phyloP scores from a whole-genome alignment of 108 stramenopile genomes.

The Halocafeteria seosinensis region DNA sequence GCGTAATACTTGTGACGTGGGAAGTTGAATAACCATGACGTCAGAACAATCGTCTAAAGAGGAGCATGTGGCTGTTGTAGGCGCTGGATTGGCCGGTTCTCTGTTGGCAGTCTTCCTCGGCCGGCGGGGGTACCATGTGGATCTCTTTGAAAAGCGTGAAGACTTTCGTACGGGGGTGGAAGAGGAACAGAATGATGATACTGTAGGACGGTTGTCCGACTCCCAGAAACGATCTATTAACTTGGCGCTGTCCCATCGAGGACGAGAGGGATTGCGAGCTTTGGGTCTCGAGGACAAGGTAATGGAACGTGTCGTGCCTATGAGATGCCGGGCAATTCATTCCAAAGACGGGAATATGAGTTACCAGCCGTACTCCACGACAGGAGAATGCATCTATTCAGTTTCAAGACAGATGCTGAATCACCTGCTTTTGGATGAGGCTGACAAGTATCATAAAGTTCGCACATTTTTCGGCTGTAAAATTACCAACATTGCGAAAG shows the following conservation, averaged over 20 bases:
- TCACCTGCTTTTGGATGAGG: slow-evolving; percentile 2
- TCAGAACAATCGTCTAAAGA: too few relatives aligned
- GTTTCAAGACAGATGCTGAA: slow-evolving; percentile 14
- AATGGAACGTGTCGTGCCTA: not conserved
- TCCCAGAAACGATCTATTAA: slow-evolving; percentile 22
- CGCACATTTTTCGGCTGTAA: not conserved
- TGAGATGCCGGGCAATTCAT: slow-evolving; percentile 19
- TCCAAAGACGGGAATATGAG: not conserved
- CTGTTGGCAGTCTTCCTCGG: slow-evolving; percentile 2
- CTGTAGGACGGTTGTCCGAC: not conserved
- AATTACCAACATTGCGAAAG: not conserved
- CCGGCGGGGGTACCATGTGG: not conserved
- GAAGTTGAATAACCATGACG: too few relatives aligned
- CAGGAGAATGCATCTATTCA: slow-evolving; percentile 4
- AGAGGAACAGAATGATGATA: not conserved
- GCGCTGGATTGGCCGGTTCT: slow-evolving; percentile 13
- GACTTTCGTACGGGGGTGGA: not conserved
- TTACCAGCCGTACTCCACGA: slow-evolving; percentile 13
- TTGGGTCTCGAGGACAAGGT: slow-evolving; percentile 8
- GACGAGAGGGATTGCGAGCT: slow-evolving; percentile 2
- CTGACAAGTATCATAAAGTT: not conserved
- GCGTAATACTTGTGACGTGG: too few relatives aligned
- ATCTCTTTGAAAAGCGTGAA: slow-evolving; percentile 1
- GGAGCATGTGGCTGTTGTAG: slow-evolving; percentile 4
- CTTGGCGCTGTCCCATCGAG: slow-evolving; percentile 19